A percentile compares a stretch with the other conserved stretches of the same genome.
Conservation (phyloP, 306 rosid genomes). For the Potentilla sterilis region DNA sequence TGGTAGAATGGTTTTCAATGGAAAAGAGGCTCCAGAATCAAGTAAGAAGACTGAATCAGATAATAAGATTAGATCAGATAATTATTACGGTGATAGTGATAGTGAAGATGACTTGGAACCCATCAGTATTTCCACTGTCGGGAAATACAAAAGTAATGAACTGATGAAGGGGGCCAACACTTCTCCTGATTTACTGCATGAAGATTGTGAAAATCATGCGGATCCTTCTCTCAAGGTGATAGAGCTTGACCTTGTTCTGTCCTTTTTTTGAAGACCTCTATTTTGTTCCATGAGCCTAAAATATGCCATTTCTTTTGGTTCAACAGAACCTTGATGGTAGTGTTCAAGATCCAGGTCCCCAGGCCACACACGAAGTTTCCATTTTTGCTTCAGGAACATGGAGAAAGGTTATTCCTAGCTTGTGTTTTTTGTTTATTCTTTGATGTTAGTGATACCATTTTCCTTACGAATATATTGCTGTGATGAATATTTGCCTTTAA, state of each 20-base stretch:
- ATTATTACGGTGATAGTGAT: slow-evolving; percentile 55
- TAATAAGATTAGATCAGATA: slow-evolving; percentile 43
- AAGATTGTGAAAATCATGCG: slow-evolving; percentile 39
- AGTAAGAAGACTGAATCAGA: slow-evolving; percentile 44
- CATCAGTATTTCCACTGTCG: slow-evolving; percentile 29
- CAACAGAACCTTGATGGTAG: slow-evolving; percentile 60
- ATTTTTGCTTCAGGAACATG: slow-evolving; percentile 67
- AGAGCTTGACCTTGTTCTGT: neutral
- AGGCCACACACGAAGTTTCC: slow-evolving; percentile 79
- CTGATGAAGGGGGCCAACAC: slow-evolving; percentile 30
- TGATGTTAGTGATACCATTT: neutral
- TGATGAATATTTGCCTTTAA: neutral
- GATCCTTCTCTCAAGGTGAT: slow-evolving; percentile 69
- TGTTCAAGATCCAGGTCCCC: slow-evolving; percentile 62
- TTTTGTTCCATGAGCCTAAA: slow-evolving; percentile 30
- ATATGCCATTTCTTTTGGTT: slow-evolving; percentile 24
- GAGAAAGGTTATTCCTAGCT: slow-evolving; percentile 57
- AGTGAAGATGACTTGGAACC: slow-evolving; percentile 61
- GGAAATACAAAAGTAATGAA: slow-evolving; percentile 29
- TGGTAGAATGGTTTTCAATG: slow-evolving; percentile 86
- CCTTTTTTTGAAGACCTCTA: neutral
- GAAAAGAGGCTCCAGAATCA: slow-evolving; percentile 42
- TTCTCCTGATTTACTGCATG: slow-evolving; percentile 34
- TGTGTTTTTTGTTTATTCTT: neutral
- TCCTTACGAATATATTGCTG: neutral